phyloP scores from a whole-genome alignment of 805 yeast genomes.

The Metschnikowia corniflorae region DNA sequence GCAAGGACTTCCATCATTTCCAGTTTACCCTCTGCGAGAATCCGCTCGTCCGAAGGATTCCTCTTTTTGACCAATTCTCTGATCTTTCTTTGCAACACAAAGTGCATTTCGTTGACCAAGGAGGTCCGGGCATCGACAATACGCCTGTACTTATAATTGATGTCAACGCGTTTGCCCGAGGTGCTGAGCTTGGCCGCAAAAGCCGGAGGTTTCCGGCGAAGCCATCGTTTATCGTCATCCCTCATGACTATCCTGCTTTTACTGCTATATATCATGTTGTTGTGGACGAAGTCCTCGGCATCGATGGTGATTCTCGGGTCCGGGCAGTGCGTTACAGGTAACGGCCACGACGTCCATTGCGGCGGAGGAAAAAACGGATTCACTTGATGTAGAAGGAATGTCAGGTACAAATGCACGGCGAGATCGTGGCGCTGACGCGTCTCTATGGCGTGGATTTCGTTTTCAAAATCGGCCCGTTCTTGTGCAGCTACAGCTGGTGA shows the following conservation, averaged over 20 bases:
- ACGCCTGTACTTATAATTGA: constrained; percentile 3
- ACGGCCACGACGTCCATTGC: constrained; percentile 64
- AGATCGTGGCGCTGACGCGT: constrained; percentile 51
- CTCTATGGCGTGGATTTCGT: constrained; percentile 37
- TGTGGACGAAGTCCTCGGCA: constrained; percentile 9
- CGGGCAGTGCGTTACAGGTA: constrained; percentile 11
- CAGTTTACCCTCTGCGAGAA: constrained; percentile 2
- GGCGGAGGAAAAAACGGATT: constrained; percentile 34
- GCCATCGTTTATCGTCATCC: neutral
- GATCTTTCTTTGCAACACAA: constrained; percentile 10
- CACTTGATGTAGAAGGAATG: constrained; percentile 42
- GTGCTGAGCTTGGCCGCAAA: constrained; percentile 1
- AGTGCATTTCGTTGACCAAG: constrained; percentile 18
- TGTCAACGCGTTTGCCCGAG: neutral
- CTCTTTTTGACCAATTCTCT: neutral
- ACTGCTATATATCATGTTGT: constrained; percentile 1
- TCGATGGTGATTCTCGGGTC: constrained; percentile 12
- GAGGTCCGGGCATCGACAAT: constrained; percentile 9
- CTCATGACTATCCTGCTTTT: neutral
- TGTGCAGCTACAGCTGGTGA: too few species aligned
- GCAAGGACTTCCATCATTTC: constrained; percentile 11
- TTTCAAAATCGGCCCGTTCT: too few species aligned
- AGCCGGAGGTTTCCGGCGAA: neutral
- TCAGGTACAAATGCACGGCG: constrained; percentile 61
- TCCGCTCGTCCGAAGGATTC: neutral